phyloP scores from a whole-genome alignment of 208 protist genomes.

The Trypanosoma mega region DNA sequence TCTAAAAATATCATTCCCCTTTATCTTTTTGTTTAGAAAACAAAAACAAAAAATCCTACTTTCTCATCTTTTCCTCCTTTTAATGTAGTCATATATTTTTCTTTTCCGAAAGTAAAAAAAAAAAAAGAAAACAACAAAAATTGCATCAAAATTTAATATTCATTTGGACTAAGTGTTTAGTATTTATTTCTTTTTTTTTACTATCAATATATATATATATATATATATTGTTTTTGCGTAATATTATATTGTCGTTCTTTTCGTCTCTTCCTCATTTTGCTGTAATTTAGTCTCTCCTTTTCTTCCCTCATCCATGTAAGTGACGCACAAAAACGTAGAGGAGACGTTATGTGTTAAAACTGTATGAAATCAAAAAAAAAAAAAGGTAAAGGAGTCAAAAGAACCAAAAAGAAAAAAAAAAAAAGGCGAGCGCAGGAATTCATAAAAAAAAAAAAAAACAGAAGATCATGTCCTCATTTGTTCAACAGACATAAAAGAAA shows the following conservation, averaged over 20 bases:
- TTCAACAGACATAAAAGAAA: neutral
- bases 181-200: slow-evolving; percentile 12
- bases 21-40: slow-evolving; percentile 14
- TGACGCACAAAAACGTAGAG: neutral
- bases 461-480: too few relatives aligned
- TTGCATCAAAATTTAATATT: slow-evolving; percentile 4
- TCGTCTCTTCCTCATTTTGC: neutral
- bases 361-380: neutral
- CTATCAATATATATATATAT: neutral
- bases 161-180: slow-evolving; percentile 18
- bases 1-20: slow-evolving; percentile 4
- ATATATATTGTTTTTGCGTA: slow-evolving; percentile 6
- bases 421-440: neutral
- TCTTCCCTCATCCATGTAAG: neutral
- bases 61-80: slow-evolving; percentile 12
- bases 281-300: neutral
- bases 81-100: slow-evolving; percentile 6
- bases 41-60: slow-evolving; percentile 9
- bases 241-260: too few relatives aligned
- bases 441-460: too few relatives aligned
- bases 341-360: neutral
- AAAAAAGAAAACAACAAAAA: slow-evolving; percentile 16
- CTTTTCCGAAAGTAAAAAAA: slow-evolving; percentile 19
- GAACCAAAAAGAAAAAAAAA: slow-evolving; percentile 23
- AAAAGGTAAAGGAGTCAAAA: neutral